Conservation (phyloP, 139 green algal genomes). For the Ettlia oleoabundans region DNA sequence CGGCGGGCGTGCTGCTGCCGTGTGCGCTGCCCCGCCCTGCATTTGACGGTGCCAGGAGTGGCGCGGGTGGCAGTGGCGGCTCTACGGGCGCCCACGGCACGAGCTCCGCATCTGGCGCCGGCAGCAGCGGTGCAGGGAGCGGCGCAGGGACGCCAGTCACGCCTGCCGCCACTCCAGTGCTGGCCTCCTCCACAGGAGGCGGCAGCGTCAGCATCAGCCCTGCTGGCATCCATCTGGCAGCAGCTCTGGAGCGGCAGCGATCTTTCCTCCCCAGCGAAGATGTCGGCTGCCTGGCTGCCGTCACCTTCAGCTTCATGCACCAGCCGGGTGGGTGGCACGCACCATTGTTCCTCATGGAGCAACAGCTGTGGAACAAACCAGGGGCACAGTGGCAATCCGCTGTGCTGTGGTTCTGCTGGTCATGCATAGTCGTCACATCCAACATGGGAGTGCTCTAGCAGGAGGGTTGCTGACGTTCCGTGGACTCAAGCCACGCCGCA, state of each 20-base stretch:
- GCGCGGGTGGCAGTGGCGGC: too few species aligned
- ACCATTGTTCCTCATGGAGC: too few species aligned
- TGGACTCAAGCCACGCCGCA: too few species aligned
- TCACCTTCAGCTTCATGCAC: slow-evolving; percentile 66
- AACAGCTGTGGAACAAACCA: background rate
- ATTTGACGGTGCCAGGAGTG: too few species aligned
- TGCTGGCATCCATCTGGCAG: background rate
- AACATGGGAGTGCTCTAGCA: background rate
- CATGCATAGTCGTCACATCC: too few species aligned
- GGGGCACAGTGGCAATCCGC: background rate
- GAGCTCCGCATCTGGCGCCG: background rate
- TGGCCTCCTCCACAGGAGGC: too few species aligned
- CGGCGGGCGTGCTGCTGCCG: slow-evolving; percentile 27
- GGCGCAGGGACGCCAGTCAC: background rate
- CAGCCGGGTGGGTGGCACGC: slow-evolving; percentile 35
- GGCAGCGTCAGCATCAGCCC: background rate
- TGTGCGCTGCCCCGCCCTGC: background rate
- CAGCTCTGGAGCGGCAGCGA: background rate
- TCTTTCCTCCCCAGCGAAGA: background rate
- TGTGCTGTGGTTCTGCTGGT: too few species aligned
- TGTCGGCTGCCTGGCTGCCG: slow-evolving; percentile 34
- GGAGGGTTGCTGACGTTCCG: too few species aligned
- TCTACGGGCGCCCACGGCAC: background rate
- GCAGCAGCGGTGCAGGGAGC: slow-evolving; percentile 31
- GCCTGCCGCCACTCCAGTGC: background rate